These are phyloP conservation scores for Acanthamoeba triangularis DNA, from an alignment of 208 protist genomes.

Conservation along the genomic window DNA sequence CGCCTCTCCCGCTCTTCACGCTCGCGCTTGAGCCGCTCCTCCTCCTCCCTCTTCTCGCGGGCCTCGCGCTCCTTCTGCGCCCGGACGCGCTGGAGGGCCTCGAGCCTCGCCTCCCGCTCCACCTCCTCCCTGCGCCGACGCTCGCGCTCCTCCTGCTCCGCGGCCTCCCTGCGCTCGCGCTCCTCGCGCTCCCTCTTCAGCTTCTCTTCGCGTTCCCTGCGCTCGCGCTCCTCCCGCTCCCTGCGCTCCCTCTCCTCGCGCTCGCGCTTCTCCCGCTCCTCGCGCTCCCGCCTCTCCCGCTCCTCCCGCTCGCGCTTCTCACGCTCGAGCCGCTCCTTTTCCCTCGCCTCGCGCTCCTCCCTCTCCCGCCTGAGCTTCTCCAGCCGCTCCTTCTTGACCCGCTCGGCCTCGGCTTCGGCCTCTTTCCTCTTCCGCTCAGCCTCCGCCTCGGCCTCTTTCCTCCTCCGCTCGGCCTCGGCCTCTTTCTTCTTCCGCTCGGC, in stretches of 20 bases:
- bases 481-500: not conserved
- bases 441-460: not conserved
- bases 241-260: not conserved
- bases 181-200: not conserved
- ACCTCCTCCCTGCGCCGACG: conserved; percentile 7
- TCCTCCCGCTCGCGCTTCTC: conserved; percentile 29
- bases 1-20: not conserved
- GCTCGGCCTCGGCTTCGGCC: not conserved
- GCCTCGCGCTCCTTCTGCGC: not conserved
- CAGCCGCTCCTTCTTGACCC: not conserved
- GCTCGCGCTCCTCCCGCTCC: conserved; percentile 38
- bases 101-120: not conserved
- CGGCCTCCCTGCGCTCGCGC: not conserved
- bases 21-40: not conserved
- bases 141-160: conserved; percentile 28
- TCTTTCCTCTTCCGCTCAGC: not conserved
- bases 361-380: not conserved
- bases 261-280: not conserved
- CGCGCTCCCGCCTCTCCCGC: not conserved
- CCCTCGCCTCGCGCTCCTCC: not conserved
- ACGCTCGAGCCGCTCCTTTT: not conserved
- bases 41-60: not conserved
- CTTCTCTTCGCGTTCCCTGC: not conserved
- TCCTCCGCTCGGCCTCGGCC: not conserved
- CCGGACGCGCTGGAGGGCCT: not conserved